These are phyloP conservation scores for Jasminum sambac DNA, from an alignment of 257 asterid genomes.

Conservation along the genomic window DNA sequence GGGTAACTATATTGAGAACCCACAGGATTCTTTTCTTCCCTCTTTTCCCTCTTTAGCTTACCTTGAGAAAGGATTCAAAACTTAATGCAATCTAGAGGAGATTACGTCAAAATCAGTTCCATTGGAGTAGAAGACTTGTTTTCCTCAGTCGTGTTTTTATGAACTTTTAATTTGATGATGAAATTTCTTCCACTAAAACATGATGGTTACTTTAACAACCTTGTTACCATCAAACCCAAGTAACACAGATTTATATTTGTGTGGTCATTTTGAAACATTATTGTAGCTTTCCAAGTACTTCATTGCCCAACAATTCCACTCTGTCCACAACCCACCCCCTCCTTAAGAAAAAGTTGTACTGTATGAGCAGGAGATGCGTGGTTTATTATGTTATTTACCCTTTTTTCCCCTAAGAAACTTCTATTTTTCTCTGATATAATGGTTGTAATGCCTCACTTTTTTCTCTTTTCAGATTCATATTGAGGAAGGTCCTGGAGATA, in stretches of 20 bases:
- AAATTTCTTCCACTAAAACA: neutral
- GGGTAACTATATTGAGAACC: neutral
- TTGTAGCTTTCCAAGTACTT: neutral
- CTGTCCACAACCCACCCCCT: no score
- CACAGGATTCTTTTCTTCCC: neutral
- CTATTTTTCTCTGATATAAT: neutral
- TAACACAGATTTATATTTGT: neutral
- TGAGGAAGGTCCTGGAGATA: constrained; percentile 87
- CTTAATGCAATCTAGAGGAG: constrained; percentile 10
- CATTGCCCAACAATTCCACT: neutral
- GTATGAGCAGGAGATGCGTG: neutral
- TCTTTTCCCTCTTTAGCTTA: neutral
- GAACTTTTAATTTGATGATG: neutral
- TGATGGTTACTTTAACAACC: neutral
- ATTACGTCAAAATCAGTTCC: neutral
- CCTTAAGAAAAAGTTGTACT: neutral
- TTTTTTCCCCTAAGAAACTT: constrained; percentile 11
- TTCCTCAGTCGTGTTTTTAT: neutral
- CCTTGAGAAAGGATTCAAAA: constrained; percentile 4
- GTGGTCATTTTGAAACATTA: neutral
- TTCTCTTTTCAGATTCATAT: constrained; percentile 66
- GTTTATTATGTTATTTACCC: constrained; percentile 1
- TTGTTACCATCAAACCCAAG: neutral
- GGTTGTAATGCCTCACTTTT: neutral
- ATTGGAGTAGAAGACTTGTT: neutral